Evolutionary conservation across 768 basidiomycete species (phyloP).

Genomic region (Leccinellum luteum): DNA sequence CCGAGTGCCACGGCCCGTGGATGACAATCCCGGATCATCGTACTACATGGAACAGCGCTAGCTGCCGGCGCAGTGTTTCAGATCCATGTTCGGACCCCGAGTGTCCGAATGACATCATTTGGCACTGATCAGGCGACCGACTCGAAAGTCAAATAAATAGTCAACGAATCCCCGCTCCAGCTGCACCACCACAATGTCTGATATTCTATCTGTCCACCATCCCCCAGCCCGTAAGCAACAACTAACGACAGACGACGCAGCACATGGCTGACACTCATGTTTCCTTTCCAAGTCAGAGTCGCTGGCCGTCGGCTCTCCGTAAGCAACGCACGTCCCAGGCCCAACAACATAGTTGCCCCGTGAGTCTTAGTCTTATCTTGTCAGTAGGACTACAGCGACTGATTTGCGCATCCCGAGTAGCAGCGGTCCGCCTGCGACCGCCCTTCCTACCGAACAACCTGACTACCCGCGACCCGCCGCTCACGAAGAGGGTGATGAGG

Average conservation of each 20-base stretch:
- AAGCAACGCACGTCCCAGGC: slow-evolving; percentile 36
- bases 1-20: too few species aligned
- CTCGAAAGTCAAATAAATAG: not conserved
- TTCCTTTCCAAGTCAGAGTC: slow-evolving; percentile 34
- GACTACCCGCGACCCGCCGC: slow-evolving; percentile 57
- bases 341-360: slow-evolving; percentile 27
- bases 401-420: not conserved
- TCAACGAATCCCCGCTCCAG: not conserved
- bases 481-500: slow-evolving; percentile 36
- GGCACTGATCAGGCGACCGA: not conserved
- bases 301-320: slow-evolving; percentile 52
- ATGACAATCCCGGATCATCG: too few species aligned
- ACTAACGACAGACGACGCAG: not conserved
- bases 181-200: slow-evolving; percentile 26
- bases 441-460: slow-evolving; percentile 18
- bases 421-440: not conserved
- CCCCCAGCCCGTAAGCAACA: slow-evolving; percentile 46
- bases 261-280: not conserved
- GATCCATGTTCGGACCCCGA: not conserved
- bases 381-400: not conserved
- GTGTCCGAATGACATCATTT: not conserved
- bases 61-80: not conserved
- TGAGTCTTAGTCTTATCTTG: slow-evolving; percentile 11
- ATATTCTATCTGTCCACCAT: slow-evolving; percentile 36
- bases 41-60: not conserved